phyloP scores from a whole-genome alignment of 2,329 filamentous ascomycete genomes.

The Paracamarosporium sp. region DNA sequence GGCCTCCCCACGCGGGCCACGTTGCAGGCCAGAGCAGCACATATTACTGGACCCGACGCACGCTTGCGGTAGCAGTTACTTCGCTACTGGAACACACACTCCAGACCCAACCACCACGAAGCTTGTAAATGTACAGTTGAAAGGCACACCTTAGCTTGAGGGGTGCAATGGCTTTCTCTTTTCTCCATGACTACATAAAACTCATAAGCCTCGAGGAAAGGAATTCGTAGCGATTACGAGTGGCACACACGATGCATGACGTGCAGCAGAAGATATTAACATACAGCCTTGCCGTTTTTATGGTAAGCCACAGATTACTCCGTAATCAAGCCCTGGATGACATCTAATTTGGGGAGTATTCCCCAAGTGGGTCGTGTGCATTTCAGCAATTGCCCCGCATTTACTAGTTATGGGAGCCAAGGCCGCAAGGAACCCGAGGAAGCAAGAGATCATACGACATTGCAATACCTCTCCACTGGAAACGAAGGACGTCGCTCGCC shows the following conservation, averaged over 20 bases:
- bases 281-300: slow-evolving; percentile 1
- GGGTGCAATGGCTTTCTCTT: background rate
- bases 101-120: background rate
- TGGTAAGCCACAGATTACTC: background rate
- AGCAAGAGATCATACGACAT: slow-evolving; percentile 13
- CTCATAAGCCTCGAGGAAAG: background rate
- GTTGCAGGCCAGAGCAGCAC: background rate
- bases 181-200: background rate
- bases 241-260: background rate
- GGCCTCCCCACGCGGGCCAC: background rate
- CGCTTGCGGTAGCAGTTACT: background rate
- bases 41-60: background rate
- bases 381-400: slow-evolving; percentile 14
- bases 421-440: slow-evolving; percentile 1
- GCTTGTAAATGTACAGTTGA: background rate
- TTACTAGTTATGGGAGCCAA: slow-evolving; percentile 11
- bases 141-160: too few relatives aligned
- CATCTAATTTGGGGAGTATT: slow-evolving; percentile 5
- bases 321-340: background rate
- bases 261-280: background rate
- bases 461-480: background rate
- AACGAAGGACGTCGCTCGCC: background rate
- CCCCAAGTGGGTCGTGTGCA: background rate
- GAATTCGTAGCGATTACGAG: background rate
- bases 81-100: background rate